Base-by-base conservation (phyloP, 1,139 yeast genomes). In the Kodamaea fungicola region DNA sequence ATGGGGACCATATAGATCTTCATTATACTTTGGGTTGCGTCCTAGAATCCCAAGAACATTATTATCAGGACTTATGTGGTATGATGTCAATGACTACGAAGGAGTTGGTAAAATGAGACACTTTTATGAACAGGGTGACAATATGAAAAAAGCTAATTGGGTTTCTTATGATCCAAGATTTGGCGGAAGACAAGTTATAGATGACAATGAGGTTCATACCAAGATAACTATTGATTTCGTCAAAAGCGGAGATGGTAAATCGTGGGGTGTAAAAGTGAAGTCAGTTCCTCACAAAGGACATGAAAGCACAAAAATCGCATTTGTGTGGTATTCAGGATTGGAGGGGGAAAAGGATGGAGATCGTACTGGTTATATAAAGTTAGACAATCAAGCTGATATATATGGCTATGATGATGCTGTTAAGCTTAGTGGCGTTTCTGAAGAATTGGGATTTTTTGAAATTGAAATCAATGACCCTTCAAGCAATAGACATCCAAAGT, bases 1-100 rank as follows among this genome's bases (percentile, higher is more conserved):
- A 26, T 92, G 98, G 98, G 97, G 96, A 1, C 95, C 97, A 0
- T 92, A 90, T 61, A 65, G 97, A 48, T 82, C 97, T 8, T 84
- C 88, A 39, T 68, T 88, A 33, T 92, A 90, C 61, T 70, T 90
- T 47, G 97, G 98, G 1, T 62, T 92, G 31, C 71, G 92, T 34
- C 96, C 98, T 2, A 67, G 90, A 33, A 55, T 80, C 33, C 84
- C 96, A n/a, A 68, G 80, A 32, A 84, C 96, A 1, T 67, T 92
- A 35, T 57, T 85, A 43, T 71, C 89, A 8, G 98, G 98, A 0
- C 61, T 90, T 24, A 80, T 92, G 81, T 92, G 98, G 98, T 87
- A 80, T 63, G 81, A 82, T 49, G 72, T 78, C 6, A 83, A 85
- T 43, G 64, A 68, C 28, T 71, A 74, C 44, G 59, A 64, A n/a